These are phyloP conservation scores for Haplographium delicatum DNA, from an alignment of 495 filamentous ascomycete genomes.

Conservation along the genomic window DNA sequence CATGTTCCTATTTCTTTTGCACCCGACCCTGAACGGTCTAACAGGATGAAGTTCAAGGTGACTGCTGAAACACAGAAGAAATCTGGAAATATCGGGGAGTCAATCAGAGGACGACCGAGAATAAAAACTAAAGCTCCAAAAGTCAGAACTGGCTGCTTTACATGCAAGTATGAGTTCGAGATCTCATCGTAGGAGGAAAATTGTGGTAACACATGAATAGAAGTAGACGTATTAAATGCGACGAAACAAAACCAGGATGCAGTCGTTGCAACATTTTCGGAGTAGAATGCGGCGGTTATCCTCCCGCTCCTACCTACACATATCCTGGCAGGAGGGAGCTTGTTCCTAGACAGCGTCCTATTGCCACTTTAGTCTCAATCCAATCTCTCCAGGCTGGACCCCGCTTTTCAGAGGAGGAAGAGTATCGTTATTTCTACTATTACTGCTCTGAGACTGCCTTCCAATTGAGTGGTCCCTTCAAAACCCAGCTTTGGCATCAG, in stretches of 20 bases:
- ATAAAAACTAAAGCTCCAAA: neutral
- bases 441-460: neutral
- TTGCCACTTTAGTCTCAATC: no score
- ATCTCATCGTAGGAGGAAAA: no score
- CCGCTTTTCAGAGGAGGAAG: neutral
- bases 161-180: constrained; percentile 1
- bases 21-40: no score
- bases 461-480: neutral
- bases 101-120: neutral
- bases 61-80: no score
- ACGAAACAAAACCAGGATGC: constrained; percentile 47
- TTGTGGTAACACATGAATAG: no score
- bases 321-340: neutral
- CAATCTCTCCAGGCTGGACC: no score
- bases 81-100: no score
- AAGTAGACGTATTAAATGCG: constrained; percentile 50
- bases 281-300: constrained; percentile 48
- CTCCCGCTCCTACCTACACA: neutral
- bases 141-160: neutral
- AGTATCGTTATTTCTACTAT: neutral
- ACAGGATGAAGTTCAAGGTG: no score
- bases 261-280: constrained; percentile 44
- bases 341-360: neutral
- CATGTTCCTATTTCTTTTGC: no score
- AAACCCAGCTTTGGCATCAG: neutral